Base-by-base conservation (phyloP, 202 grass and related monocot species). In the Sporobolus alterniflorus region DNA sequence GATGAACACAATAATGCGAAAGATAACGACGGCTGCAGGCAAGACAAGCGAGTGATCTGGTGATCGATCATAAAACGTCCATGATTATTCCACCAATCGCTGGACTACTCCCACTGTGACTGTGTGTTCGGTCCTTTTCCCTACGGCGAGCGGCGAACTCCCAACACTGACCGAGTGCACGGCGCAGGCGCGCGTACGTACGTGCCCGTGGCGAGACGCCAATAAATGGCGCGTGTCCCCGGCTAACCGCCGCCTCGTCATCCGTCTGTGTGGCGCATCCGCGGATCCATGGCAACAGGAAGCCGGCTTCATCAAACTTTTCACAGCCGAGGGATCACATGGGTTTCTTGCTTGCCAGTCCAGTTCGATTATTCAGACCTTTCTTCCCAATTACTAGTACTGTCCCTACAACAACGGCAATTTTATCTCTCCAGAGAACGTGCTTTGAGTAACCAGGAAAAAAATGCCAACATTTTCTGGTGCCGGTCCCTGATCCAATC, bases 161-260 rank as follows among this genome's bases (percentile, higher is more conserved):
- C 10, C 15, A 64, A 50, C 75, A 77, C 54, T 31, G 80, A n/a
- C 47, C 47, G 4, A 31, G 61, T 43, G 67, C 80, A 9, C 40
- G 61, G 15, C 50, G 20, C 64, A 69, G 47, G 15, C 41, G 20
- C 64, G 60, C 47, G 11, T 54, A 36, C 40, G 78, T 82, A 59
- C 65, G 60, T 51, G 75, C 43, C 39, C 31, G 68, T 47, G 81
- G 69, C 87, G 69, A 80, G 9, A 69, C 9, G 81, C 11, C 62
- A 69, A 47, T 84, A 0, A 76, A 81, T 64, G 77, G 17, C n/a
- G 14, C 47, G 81, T 81, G 64, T 36, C 76, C 80, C 76, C 57
- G 25, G 81, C 87, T 81, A 89, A 64, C 82, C 15, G 44, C 82
- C 64, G 50, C 42, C 49, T 79, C 31, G 24, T 67, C 48, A 24